Evolutionary conservation across 176 grass and related monocot genomes (phyloP).

Genomic region (Ampelocalamus luodianensis): DNA sequence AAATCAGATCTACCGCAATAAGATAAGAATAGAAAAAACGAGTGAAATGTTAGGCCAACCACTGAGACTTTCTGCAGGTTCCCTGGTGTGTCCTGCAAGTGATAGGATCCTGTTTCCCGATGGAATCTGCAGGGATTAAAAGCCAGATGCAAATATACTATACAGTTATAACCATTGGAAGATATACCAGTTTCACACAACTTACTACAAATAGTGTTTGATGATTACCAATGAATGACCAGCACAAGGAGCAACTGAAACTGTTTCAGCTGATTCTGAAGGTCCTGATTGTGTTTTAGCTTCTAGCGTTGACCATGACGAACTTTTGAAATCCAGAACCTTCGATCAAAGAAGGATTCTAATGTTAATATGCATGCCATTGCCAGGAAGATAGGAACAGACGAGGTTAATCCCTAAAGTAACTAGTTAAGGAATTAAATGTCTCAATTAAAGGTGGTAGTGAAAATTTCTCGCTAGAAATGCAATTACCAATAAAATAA

Average conservation of each 20-base stretch:
- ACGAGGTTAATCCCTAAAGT: background rate
- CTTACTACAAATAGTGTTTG: slow-evolving; percentile 8
- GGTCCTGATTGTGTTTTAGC: slow-evolving; percentile 56
- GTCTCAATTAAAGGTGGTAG: background rate
- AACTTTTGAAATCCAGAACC: slow-evolving; percentile 88
- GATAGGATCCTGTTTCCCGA: slow-evolving; percentile 83
- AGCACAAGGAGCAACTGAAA: slow-evolving; percentile 66
- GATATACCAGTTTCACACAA: background rate
- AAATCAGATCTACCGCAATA: background rate
- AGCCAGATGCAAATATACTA: slow-evolving; percentile 24
- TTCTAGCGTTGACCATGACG: slow-evolving; percentile 92
- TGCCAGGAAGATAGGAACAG: background rate
- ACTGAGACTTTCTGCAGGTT: slow-evolving; percentile 70
- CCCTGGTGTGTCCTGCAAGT: slow-evolving; percentile 81
- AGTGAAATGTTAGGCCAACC: slow-evolving; percentile 53
- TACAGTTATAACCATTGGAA: slow-evolving; percentile 27
- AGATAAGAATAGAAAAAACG: slow-evolving; percentile 17
- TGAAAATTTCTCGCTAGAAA: background rate
- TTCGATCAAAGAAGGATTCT: slow-evolving; percentile 32
- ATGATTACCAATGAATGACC: slow-evolving; percentile 87
- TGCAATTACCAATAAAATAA: background rate
- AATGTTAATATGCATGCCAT: slow-evolving; percentile 13
- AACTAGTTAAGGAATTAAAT: background rate
- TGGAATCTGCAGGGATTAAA: slow-evolving; percentile 63
- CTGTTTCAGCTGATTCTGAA: slow-evolving; percentile 55